Evolutionary conservation across 768 basidiomycete species (phyloP).

Genomic region (Pulveroboletus frians): DNA sequence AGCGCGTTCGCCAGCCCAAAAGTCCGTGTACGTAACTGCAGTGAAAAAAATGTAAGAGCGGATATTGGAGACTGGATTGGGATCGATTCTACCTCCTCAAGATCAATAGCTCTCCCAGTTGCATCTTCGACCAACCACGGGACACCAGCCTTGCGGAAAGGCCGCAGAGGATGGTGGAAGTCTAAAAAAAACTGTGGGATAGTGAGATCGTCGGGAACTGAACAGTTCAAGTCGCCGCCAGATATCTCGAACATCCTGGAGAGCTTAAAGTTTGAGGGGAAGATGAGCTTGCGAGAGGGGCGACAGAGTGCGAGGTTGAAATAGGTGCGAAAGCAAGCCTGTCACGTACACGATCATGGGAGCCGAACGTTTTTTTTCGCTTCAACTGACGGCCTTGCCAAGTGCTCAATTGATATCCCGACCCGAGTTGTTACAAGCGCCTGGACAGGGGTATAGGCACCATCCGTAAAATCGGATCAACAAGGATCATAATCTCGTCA

Average conservation of each 20-base stretch:
- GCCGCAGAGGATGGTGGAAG: slow-evolving; percentile 37
- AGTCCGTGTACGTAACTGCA: slow-evolving; percentile 40
- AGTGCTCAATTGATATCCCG: too few relatives aligned
- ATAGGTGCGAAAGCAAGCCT: neutral
- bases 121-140: slow-evolving; percentile 61
- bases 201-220: slow-evolving; percentile 57
- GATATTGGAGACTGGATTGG: neutral
- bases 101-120: slow-evolving; percentile 40
- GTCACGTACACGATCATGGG: neutral
- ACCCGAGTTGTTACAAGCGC: too few relatives aligned
- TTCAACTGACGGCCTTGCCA: neutral
- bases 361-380: neutral
- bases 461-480: neutral
- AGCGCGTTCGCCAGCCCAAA: slow-evolving; percentile 52
- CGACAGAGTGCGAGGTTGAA: neutral
- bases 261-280: neutral
- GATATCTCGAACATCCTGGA: slow-evolving; percentile 22
- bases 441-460: too few relatives aligned
- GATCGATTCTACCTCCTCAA: slow-evolving; percentile 41
- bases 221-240: slow-evolving; percentile 28
- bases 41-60: too few relatives aligned
- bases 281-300: neutral
- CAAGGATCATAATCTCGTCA: neutral
- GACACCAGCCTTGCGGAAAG: slow-evolving; percentile 37
- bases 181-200: slow-evolving; percentile 65